Conservation (phyloP, 352 stramenopile species). For the Globisporangium radiosum region DNA sequence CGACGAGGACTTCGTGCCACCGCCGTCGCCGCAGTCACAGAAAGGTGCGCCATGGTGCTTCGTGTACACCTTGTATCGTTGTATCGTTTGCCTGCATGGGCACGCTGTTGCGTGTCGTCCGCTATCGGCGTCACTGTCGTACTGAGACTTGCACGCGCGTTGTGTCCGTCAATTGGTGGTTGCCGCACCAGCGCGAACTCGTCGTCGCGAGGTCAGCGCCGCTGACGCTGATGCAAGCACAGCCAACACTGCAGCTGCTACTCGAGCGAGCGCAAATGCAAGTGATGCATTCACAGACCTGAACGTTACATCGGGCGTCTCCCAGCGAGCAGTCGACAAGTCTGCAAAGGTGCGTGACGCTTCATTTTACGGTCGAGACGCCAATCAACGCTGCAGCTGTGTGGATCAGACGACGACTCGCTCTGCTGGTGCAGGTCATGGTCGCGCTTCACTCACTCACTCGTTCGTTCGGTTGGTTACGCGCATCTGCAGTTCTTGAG, state of each 20-base stretch:
- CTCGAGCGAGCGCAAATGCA: conserved; percentile 22
- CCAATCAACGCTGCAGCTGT: neutral
- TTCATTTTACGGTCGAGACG: neutral
- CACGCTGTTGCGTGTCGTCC: no score
- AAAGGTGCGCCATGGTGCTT: neutral
- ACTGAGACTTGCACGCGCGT: no score
- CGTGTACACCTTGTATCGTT: neutral
- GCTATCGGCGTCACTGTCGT: no score
- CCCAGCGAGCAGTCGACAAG: conserved; percentile 31
- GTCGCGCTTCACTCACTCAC: neutral
- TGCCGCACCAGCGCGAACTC: neutral
- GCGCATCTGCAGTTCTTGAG: conserved; percentile 31
- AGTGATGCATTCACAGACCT: conserved; percentile 59
- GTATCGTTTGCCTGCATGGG: no score
- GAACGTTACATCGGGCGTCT: conserved; percentile 54
- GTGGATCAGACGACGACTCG: neutral
- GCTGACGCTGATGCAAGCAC: neutral
- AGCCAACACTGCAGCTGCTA: neutral
- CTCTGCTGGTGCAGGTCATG: no score
- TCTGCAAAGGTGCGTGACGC: conserved; percentile 31
- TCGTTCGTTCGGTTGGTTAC: neutral
- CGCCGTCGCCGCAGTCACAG: neutral
- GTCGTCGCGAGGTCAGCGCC: neutral
- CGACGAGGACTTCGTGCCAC: neutral
- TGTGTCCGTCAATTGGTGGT: neutral